Percentiles rank a stretch among this genome's conserved stretches.
These are phyloP conservation scores for Claviceps maximensis DNA, from an alignment of 2,329 filamentous ascomycete genomes.

Conservation along the genomic window DNA sequence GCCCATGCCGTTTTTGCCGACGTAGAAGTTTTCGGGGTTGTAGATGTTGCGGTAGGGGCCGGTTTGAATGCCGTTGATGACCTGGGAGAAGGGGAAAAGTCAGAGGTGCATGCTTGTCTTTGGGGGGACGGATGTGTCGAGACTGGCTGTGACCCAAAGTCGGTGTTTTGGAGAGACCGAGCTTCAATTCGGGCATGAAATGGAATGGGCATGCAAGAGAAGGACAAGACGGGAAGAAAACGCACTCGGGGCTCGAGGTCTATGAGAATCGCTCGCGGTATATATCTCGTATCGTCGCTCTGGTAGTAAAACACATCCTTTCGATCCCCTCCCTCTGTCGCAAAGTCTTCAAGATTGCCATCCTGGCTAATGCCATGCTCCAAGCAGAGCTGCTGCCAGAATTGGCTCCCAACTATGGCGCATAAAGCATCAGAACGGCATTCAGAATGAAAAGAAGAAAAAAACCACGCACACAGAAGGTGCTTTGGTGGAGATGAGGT, in stretches of 20 bases:
- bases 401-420: constrained; percentile 73
- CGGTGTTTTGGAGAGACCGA: neutral
- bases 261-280: constrained; percentile 87
- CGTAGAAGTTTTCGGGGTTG: constrained; percentile 98
- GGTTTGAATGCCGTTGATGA: constrained; percentile 84
- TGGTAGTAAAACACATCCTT: constrained; percentile 99
- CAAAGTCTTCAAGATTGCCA: constrained; percentile 94
- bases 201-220: no score
- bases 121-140: neutral
- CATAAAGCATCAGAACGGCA: neutral
- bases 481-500: no score
- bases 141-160: neutral
- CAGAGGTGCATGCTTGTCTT: neutral
- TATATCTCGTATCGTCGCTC: constrained; percentile 97
- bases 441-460: neutral
- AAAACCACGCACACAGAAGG: no score
- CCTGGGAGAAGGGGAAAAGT: constrained; percentile 24
- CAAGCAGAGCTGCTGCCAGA: constrained; percentile 97
- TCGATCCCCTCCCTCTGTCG: constrained; percentile 90
- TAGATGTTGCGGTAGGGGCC: constrained; percentile 97
- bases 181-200: no score
- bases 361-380: constrained; percentile 97
- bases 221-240: neutral
- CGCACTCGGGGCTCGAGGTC: constrained; percentile 80
- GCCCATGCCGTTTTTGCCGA: constrained; percentile 84